Conservation (phyloP, 768 basidiomycete species). For the Hericium erinaceus region DNA sequence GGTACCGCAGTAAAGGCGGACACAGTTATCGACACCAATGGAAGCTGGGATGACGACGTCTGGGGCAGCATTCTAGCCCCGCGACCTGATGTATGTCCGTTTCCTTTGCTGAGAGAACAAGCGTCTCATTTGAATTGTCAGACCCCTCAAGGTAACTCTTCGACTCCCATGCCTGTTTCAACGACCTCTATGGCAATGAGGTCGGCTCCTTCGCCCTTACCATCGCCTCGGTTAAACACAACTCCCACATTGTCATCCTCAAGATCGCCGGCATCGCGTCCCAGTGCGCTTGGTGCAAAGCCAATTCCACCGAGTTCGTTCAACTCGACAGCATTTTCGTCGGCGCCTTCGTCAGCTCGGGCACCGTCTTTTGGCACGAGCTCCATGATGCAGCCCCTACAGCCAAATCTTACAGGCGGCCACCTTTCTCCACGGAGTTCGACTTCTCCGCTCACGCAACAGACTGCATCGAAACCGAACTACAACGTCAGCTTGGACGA, state of each 20-base stretch:
- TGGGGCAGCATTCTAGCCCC: conserved; percentile 72
- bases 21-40: conserved; percentile 27
- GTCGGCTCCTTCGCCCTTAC: conserved; percentile 17
- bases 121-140: background rate
- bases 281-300: conserved; percentile 27
- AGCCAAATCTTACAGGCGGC: conserved; percentile 10
- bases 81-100: conserved; percentile 23
- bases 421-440: conserved; percentile 4
- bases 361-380: background rate
- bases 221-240: conserved; percentile 5
- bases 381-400: conserved; percentile 17
- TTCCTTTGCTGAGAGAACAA: background rate
- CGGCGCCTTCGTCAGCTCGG: conserved; percentile 3
- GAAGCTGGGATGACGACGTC: conserved; percentile 72
- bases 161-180: background rate
- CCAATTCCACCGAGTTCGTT: conserved; percentile 27
- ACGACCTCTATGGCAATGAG: background rate
- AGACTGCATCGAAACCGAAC: conserved; percentile 33
- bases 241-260: conserved; percentile 5
- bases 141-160: background rate
- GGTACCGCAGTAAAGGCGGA: conserved; percentile 38
- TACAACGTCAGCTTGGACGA: conserved; percentile 42
- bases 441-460: conserved; percentile 8
- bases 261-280: conserved; percentile 4
- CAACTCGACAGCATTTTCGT: conserved; percentile 21